Conservation (phyloP, 1,139 yeast species). For the Pneumocystis wakefieldiae region DNA sequence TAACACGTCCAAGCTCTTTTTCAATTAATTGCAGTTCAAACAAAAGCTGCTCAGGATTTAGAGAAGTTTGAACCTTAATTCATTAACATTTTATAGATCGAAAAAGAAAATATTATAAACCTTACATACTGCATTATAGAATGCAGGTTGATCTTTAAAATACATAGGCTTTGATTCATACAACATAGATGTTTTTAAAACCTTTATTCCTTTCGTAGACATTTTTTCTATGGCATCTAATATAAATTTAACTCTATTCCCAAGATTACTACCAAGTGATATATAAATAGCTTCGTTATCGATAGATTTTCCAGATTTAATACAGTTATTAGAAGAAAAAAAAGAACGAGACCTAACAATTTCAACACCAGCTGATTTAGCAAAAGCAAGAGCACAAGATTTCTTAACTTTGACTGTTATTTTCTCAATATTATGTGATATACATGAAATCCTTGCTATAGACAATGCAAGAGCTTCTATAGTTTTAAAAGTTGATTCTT, state of each 20-base stretch:
- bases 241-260: conserved; percentile 53
- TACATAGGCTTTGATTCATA: conserved; percentile 92
- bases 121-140: conserved; percentile 64
- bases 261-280: conserved; percentile 84
- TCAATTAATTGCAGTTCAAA: conserved; percentile 57
- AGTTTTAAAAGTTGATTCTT: conserved; percentile 64
- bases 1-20: conserved; percentile 51
- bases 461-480: conserved; percentile 79
- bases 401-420: conserved; percentile 56
- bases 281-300: conserved; percentile 44
- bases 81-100: background rate
- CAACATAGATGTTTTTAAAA: conserved; percentile 55
- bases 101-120: background rate
- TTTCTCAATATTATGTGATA: conserved; percentile 25
- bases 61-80: conserved; percentile 34
- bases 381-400: conserved; percentile 74
- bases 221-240: conserved; percentile 41
- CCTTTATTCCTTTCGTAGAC: conserved; percentile 29
- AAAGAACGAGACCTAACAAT: conserved; percentile 36
- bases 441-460: conserved; percentile 49
- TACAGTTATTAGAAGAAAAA: conserved; percentile 16
- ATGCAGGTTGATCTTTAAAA: conserved; percentile 60
- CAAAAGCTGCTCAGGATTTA: conserved; percentile 52
- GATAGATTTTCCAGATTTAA: conserved; percentile 8
- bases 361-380: conserved; percentile 83